These are phyloP conservation scores for Alternaria arborescens DNA, from an alignment of 2,329 filamentous ascomycete species.

Conservation along the genomic window DNA sequence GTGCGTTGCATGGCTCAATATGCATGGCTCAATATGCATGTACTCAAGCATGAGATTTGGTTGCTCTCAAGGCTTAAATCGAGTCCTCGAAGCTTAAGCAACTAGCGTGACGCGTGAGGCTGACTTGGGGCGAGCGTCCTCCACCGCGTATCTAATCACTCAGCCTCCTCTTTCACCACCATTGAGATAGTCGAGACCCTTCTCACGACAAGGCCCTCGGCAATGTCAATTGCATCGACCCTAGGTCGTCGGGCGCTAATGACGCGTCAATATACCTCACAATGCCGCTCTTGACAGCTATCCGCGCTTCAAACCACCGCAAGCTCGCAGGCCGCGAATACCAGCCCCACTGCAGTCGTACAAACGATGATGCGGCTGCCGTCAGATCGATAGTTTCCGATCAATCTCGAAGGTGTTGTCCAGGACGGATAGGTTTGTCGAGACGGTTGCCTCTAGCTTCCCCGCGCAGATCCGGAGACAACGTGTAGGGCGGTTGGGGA, in stretches of 20 bases:
- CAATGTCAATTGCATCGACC: background rate
- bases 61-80: background rate
- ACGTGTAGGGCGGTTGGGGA: conserved; percentile 16
- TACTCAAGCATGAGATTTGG: background rate
- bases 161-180: background rate
- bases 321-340: background rate
- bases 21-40: background rate
- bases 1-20: background rate
- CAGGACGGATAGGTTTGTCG: conserved; percentile 8
- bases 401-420: background rate
- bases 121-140: background rate
- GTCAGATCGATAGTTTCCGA: background rate
- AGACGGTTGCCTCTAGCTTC: conserved; percentile 12
- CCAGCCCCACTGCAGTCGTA: background rate
- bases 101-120: background rate
- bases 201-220: background rate
- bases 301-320: background rate
- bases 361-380: background rate
- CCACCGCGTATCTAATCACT: background rate
- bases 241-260: background rate
- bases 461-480: conserved; percentile 24
- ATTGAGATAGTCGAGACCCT: background rate
- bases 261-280: background rate
- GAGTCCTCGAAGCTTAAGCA: background rate
- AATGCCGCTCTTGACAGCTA: background rate